phyloP scores from a whole-genome alignment of 352 stramenopile species.

The Pythium insidiosum region DNA sequence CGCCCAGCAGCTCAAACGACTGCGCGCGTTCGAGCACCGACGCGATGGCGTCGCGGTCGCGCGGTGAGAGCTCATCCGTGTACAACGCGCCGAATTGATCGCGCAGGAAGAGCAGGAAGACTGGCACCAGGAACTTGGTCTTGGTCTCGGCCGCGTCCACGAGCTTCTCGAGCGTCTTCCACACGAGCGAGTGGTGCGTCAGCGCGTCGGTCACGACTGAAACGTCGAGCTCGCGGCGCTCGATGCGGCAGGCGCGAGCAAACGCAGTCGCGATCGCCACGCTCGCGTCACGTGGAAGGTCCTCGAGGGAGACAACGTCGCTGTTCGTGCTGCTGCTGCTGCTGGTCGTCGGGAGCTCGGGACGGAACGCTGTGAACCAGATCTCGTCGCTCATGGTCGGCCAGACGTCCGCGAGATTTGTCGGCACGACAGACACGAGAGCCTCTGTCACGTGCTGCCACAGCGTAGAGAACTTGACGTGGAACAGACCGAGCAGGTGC shows the following conservation, averaged over 20 bases:
- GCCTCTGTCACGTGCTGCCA: conserved; percentile 75
- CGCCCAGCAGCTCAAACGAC: conserved; percentile 9
- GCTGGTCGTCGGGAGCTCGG: conserved; percentile 4
- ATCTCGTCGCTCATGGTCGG: conserved; percentile 46
- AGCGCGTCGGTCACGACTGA: conserved; percentile 48
- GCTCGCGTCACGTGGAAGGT: conserved; percentile 8
- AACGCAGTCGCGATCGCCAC: conserved; percentile 29
- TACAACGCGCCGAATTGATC: conserved; percentile 79
- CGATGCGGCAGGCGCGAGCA: conserved; percentile 37
- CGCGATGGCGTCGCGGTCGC: conserved; percentile 33
- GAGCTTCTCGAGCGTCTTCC: conserved; percentile 72
- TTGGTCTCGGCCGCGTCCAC: conserved; percentile 70
- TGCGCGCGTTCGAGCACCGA: conserved; percentile 37
- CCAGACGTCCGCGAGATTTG: conserved; percentile 65
- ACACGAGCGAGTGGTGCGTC: conserved; percentile 76
- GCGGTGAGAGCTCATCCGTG: conserved; percentile 52
- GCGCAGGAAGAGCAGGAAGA: conserved; percentile 77
- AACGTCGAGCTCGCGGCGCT: conserved; percentile 33
- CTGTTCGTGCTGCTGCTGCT: neutral
- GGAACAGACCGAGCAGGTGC: conserved; percentile 74
- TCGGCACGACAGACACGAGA: conserved; percentile 39
- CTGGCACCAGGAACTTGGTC: conserved; percentile 80
- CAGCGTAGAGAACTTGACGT: conserved; percentile 86
- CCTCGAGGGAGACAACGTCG: conserved; percentile 3
- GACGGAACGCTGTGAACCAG: conserved; percentile 23